Base-by-base conservation (phyloP, 352 stramenopile genomes). In the Globisporangium abappressorium region DNA sequence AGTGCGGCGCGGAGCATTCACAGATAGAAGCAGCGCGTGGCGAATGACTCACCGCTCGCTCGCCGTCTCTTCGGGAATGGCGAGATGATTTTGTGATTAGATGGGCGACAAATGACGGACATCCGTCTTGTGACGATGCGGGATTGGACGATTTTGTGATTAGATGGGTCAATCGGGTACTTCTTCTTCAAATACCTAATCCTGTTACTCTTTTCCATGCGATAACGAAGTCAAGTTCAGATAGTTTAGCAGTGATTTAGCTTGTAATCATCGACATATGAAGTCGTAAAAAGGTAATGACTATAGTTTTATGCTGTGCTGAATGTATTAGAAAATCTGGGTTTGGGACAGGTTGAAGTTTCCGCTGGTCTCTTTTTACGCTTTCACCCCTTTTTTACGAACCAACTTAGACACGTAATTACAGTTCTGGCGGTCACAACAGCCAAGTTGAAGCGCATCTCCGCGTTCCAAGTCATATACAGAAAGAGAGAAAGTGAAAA, bases 391-490 rank as follows among this genome's bases (percentile, higher is more conserved):
- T 6, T 64, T 62, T 56, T 64, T 64, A 64, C 59, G 59, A 64
- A n/a, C 5, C 12, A 6, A 0, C 12, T 22, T 8, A 14, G 20
- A 41, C 14, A 20, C 41, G 59, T 64, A 64, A 57, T 56, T 64
- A 64, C 59, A 15, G 28, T n/a, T 34, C 28, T 41, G 15, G 24
- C 15, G 12, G 20, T 34, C 41, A 47, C 41, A 47, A 49, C 43
- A 51, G 57, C 24, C 57, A 64, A 41, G 34, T 62, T 62, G 62
- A 67, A 67, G 62, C 62, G 14, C 62, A 67, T 67, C 54, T 59
- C 15, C 43, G 7, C 36, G 8, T 62, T 53, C 33, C 1, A 6
- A 24, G 56, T 22, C 6, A 12, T 0, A 24, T 24, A 3, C 1
- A 54, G 0, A 54, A 20, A 22, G 20, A 55, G 20, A 55, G 9